Evolutionary conservation across 306 rosid species (phyloP).

Genomic region (Lotus japonicus): DNA sequence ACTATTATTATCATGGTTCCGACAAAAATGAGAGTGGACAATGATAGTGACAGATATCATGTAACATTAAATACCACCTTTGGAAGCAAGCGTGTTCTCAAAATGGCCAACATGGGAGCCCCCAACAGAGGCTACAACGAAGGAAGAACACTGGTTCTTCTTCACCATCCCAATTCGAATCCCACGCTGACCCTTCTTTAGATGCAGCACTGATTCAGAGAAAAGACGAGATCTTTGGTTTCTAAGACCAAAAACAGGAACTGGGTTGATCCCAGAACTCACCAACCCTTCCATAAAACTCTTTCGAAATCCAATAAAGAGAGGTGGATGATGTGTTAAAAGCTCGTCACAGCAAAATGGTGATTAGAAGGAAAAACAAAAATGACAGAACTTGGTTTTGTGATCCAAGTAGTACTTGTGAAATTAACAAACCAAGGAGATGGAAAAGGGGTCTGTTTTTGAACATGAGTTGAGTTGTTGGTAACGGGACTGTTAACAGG

Average conservation of each 20-base stretch:
- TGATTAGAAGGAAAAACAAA: too few relatives aligned
- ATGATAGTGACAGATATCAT: not conserved
- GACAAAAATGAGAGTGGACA: not conserved
- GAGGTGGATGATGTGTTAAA: too few relatives aligned
- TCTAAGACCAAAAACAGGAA: constrained; percentile 17
- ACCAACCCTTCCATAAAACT: constrained; percentile 50
- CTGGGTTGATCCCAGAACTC: constrained; percentile 30
- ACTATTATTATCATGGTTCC: not conserved
- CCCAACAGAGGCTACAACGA: constrained; percentile 37
- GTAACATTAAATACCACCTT: constrained; percentile 34
- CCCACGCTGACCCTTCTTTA: constrained; percentile 13
- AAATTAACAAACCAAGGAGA: too few relatives aligned
- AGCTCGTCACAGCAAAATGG: not conserved
- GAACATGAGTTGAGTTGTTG: too few relatives aligned
- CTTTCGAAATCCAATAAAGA: too few relatives aligned
- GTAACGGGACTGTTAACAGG: too few relatives aligned
- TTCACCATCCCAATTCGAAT: constrained; percentile 17
- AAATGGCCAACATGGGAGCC: constrained; percentile 30
- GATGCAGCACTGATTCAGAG: constrained; percentile 9
- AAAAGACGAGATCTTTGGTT: constrained; percentile 17
- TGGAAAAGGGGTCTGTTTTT: too few relatives aligned
- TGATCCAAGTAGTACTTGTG: too few relatives aligned
- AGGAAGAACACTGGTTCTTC: constrained; percentile 14
- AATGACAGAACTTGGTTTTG: not conserved
- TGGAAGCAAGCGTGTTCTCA: constrained; percentile 45